Base-by-base conservation (phyloP, 2,329 filamentous ascomycete genomes). In the Byssochlamys sp. region DNA sequence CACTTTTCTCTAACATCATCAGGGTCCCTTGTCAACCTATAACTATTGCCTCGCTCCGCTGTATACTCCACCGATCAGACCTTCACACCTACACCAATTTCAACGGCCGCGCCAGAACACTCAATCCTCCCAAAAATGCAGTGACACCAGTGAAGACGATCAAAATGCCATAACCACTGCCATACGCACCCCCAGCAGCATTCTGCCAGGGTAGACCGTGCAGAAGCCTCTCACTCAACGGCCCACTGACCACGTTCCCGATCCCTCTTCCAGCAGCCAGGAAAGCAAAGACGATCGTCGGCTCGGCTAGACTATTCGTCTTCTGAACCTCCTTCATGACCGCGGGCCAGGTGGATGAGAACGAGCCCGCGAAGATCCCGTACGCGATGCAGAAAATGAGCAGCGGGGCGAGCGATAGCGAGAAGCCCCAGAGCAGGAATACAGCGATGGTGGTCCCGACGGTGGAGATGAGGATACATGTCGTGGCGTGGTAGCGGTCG, bases 171-270 rank as follows among this genome's bases (percentile, higher is more conserved):
- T 64, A 70, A 19, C 59, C 61, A 56, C 62, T 67, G 3, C 67
- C 68, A 59, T 70, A 70, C 2, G 60, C 65, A 14, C 58, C 53
- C 2, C 61, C 63, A 26, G 58, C 52, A 4, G 52, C 61, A 72
- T 56, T 45, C 26, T 61, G 49, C 61, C 63, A 64, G 5, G 48
- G 28, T 35, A 61, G 63, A 12, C 56, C 61, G 14, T 58, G 54
- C 1, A 70, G 19, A 33, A 80, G 62, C 12, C 68, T 73, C 63
- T 81, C 79, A 53, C 78, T 81, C 49, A 82, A 65, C 0, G 80
- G 80, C 2, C 80, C 80, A 58, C 73, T 76, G 9, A 77, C 73
- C 9, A 83, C 67, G 64, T 77, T 79, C 2, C 80, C 80, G 24
- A 82, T 72, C 0, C 80, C 80, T 51, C 78, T 77, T 0, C 79